Evolutionary conservation across 1,284 basidiomycete species (phyloP).

Genomic region (Leccinum fallax): DNA sequence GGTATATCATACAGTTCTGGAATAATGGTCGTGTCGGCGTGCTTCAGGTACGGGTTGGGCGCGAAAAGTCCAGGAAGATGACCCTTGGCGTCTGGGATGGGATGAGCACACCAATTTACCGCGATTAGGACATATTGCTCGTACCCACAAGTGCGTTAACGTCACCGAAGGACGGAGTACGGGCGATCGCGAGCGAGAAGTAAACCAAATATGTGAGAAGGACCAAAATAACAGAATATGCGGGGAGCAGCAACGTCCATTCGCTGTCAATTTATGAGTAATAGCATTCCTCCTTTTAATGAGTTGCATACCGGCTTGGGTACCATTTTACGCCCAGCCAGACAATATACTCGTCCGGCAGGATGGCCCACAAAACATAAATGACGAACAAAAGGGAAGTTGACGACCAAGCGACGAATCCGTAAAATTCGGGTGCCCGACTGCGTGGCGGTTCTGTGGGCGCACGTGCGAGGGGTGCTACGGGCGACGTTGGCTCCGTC

Average conservation of each 20-base stretch:
- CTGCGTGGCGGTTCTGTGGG: conserved; percentile 51
- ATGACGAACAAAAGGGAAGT: conserved; percentile 73
- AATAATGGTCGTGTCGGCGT: conserved; percentile 48
- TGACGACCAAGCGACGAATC: conserved; percentile 81
- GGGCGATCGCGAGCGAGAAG: conserved; percentile 70
- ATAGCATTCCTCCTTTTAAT: not conserved
- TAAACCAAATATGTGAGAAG: conserved; percentile 81
- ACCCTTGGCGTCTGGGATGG: conserved; percentile 51
- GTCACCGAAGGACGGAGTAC: conserved; percentile 72
- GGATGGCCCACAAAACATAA: conserved; percentile 69
- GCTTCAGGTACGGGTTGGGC: conserved; percentile 51
- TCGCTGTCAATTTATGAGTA: conserved; percentile 47
- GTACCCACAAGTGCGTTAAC: conserved; percentile 67
- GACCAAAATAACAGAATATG: conserved; percentile 73
- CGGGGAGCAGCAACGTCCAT: conserved; percentile 85
- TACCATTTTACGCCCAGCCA: conserved; percentile 80
- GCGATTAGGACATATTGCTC: conserved; percentile 12
- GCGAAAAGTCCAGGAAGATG: conserved; percentile 44
- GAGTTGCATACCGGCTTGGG: conserved; percentile 69
- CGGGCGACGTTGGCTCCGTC: conserved; percentile 49
- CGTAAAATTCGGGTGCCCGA: conserved; percentile 82
- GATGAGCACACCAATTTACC: conserved; percentile 19
- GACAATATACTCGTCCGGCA: conserved; percentile 60
- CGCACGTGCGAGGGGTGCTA: conserved; percentile 55
- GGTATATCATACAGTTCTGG: conserved; percentile 81